Conservation (phyloP, 1,284 basidiomycete genomes). For the Spongispora temasekensis region DNA sequence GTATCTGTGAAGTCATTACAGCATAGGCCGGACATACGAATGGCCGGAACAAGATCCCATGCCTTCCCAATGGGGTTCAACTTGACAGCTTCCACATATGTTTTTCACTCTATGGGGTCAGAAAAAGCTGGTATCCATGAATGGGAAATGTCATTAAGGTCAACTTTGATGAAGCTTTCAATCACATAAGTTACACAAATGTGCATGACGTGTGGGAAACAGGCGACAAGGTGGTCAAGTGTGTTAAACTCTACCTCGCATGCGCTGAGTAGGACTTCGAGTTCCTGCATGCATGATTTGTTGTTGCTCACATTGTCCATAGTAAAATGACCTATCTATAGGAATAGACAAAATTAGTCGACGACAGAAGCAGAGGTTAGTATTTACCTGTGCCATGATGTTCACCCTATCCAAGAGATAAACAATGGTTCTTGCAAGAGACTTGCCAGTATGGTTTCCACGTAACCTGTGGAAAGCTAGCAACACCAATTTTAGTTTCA, state of each 20-base stretch:
- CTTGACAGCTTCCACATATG: not conserved
- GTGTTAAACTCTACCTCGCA: not conserved
- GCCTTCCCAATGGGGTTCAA: not conserved
- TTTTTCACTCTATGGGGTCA: not conserved
- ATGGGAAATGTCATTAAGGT: not conserved
- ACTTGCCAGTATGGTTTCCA: not conserved
- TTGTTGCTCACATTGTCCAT: not conserved
- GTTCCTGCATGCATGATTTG: not conserved
- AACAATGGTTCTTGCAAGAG: not conserved
- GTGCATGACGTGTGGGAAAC: not conserved
- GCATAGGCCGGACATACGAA: not conserved
- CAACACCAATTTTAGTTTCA: not conserved
- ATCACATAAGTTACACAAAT: not conserved
- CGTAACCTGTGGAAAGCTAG: not conserved
- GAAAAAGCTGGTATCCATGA: not conserved
- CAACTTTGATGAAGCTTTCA: not conserved
- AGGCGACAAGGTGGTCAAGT: not conserved
- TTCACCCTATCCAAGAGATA: not conserved
- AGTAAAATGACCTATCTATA: too few relatives aligned
- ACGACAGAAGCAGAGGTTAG: not conserved
- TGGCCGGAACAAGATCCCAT: not conserved
- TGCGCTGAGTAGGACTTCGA: not conserved
- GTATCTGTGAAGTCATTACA: not conserved
- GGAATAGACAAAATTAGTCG: too few relatives aligned
- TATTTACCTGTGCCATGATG: not conserved